A percentile compares a stretch with the other conserved stretches of the same genome.
Conservation (phyloP, 768 basidiomycete species). For the Mrakia frigida region DNA sequence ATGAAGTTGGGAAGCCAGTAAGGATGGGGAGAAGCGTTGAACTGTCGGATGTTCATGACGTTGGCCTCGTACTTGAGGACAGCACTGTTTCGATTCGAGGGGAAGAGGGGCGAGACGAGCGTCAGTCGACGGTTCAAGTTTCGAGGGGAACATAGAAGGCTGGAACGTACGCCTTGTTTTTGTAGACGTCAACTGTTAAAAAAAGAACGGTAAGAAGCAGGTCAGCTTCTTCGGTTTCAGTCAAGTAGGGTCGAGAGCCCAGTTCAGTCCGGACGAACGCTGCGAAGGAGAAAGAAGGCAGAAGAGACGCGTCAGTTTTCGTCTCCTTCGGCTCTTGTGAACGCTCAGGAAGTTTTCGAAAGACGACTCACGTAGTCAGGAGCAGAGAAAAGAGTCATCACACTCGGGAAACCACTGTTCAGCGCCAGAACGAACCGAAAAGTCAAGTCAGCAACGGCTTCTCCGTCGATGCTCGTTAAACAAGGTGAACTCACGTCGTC, state of each 20-base stretch:
- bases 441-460: not conserved
- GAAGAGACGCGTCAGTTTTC: not conserved
- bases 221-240: not conserved
- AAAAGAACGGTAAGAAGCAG: too few species aligned
- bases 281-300: not conserved
- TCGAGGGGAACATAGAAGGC: not conserved
- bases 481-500: constrained; percentile 54
- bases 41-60: constrained; percentile 45
- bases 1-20: constrained; percentile 83
- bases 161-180: constrained; percentile 71
- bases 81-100: constrained; percentile 47
- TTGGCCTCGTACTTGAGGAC: constrained; percentile 99
- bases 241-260: constrained; percentile 57
- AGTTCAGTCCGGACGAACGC: not conserved
- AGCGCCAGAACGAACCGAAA: not conserved
- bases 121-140: not conserved
- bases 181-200: constrained; percentile 73
- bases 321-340: not conserved
- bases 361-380: constrained; percentile 25
- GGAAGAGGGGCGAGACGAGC: not conserved
- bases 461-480: not conserved
- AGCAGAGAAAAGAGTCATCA: constrained; percentile 94
- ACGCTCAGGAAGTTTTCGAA: not conserved
- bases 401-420: constrained; percentile 77
- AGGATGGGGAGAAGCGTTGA: constrained; percentile 31